phyloP scores from a whole-genome alignment of 2,329 filamentous ascomycete genomes.

The Penicillium olsonii region DNA sequence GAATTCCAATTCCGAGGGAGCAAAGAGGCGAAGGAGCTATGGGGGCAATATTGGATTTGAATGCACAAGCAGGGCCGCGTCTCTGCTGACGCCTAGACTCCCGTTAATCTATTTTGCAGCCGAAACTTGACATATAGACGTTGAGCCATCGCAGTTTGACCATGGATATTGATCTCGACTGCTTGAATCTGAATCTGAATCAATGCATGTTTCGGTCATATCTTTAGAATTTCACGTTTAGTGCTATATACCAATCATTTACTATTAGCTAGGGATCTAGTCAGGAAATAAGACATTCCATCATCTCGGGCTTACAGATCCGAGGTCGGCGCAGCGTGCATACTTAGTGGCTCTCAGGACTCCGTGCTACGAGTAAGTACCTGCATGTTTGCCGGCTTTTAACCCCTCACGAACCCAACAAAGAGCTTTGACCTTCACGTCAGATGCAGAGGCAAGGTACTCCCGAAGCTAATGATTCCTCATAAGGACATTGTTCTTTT shows the following conservation, averaged over 20 bases:
- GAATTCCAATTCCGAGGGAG: constrained; percentile 75
- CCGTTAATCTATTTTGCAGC: not conserved
- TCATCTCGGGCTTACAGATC: not conserved
- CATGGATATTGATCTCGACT: not conserved
- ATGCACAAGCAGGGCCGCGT: not conserved
- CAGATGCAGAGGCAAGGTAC: not conserved
- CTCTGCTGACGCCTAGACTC: not conserved
- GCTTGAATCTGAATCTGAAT: not conserved
- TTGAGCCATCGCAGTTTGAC: not conserved
- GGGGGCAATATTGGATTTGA: constrained; percentile 77
- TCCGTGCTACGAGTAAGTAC: not conserved
- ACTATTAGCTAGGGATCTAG: not conserved
- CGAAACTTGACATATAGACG: not conserved
- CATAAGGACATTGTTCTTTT: not conserved
- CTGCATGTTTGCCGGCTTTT: not conserved
- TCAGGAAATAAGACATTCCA: not conserved
- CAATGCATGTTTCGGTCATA: constrained; percentile 4
- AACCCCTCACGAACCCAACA: not conserved
- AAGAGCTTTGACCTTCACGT: not conserved
- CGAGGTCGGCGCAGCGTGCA: not conserved
- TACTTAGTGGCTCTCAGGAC: not conserved
- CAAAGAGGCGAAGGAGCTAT: constrained; percentile 67
- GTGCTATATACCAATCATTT: not conserved
- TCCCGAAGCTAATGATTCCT: not conserved
- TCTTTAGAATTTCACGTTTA: not conserved